These are phyloP conservation scores for Ilyonectria sp. DNA, from an alignment of 2,329 filamentous ascomycete genomes.

Conservation along the genomic window DNA sequence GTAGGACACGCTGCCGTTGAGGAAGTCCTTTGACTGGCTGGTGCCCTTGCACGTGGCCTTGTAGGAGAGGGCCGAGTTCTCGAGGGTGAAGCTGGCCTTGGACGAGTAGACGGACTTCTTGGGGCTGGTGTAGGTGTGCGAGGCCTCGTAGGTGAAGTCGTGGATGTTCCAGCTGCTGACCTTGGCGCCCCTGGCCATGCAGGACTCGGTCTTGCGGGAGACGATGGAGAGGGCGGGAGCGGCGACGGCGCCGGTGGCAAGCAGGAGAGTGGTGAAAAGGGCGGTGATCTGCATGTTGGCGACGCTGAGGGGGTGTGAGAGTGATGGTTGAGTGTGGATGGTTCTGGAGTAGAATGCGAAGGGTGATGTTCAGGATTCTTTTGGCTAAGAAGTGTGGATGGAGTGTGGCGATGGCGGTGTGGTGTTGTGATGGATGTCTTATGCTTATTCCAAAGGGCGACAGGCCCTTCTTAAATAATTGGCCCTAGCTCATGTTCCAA, in stretches of 20 bases:
- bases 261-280: constrained; percentile 46
- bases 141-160: constrained; percentile 64
- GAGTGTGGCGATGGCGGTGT: constrained; percentile 12
- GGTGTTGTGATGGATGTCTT: constrained; percentile 2
- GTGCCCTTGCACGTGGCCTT: constrained; percentile 57
- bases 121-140: constrained; percentile 63
- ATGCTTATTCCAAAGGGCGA: constrained; percentile 20
- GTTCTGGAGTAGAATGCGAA: constrained; percentile 18
- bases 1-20: constrained; percentile 63
- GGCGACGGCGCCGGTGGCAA: constrained; percentile 48
- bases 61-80: constrained; percentile 61
- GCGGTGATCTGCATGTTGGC: constrained; percentile 41
- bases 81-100: constrained; percentile 63
- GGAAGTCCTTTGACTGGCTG: constrained; percentile 63
- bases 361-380: constrained; percentile 37
- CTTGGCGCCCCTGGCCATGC: constrained; percentile 43
- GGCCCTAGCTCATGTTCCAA: neutral
- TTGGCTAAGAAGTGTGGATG: constrained; percentile 21
- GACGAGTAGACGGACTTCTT: constrained; percentile 65
- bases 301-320: constrained; percentile 11
- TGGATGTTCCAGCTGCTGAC: constrained; percentile 57
- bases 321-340: constrained; percentile 12
- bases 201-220: constrained; percentile 36
- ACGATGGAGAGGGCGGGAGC: constrained; percentile 39
- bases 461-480: constrained; percentile 35